Percentiles rank a stretch among this genome's conserved stretches.
Evolutionary conservation across 345 rosid species (phyloP).

Genomic region (Xanthoceras sorbifolium): DNA sequence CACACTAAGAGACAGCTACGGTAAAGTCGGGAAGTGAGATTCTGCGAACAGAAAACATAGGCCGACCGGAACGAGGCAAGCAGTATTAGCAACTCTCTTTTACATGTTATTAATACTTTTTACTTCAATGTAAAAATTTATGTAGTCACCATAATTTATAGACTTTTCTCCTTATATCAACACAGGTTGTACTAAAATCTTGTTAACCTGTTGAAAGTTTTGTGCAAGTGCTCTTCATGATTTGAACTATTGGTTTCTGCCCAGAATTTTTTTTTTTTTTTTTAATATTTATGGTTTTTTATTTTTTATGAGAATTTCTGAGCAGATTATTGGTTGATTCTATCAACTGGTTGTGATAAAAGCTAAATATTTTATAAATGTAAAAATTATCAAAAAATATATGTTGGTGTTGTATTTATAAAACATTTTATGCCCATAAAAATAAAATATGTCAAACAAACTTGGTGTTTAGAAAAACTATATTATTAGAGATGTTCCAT

Average conservation of each 20-base stretch:
- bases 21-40: constrained; percentile 53
- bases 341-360: no score
- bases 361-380: no score
- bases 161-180: not conserved
- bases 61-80: constrained; percentile 1
- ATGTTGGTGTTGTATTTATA: no score
- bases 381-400: no score
- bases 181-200: not conserved
- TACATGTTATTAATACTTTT: not conserved
- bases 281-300: not conserved
- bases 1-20: constrained; percentile 59
- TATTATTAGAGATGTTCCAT: no score
- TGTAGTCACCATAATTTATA: not conserved
- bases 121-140: not conserved
- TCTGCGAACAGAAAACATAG: no score
- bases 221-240: no score
- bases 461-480: no score
- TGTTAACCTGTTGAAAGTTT: not conserved
- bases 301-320: not conserved
- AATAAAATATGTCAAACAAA: no score
- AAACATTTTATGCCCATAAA: no score
- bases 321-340: no score
- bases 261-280: not conserved
- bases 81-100: not conserved
- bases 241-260: not conserved